Conservation (phyloP, 331 rosid genomes). For the Dryas integrifolia region DNA sequence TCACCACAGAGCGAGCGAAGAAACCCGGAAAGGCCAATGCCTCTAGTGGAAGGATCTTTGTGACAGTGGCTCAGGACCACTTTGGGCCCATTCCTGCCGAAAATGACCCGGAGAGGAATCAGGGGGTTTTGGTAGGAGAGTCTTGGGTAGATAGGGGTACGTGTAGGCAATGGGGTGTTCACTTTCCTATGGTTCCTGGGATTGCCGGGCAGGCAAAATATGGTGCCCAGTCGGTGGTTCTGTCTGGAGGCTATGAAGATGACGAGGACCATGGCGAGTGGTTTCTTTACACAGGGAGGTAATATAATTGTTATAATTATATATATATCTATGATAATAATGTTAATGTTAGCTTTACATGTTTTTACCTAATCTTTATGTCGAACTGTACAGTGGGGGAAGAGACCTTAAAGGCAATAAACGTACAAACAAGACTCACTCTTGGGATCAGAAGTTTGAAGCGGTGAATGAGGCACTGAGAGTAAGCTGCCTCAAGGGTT, state of each 20-base stretch:
- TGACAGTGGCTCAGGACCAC: neutral
- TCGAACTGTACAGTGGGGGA: neutral
- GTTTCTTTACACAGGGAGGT: neutral
- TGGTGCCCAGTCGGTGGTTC: neutral
- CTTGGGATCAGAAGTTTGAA: neutral
- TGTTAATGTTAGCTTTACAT: neutral
- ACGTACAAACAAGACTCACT: neutral
- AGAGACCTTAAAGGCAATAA: neutral
- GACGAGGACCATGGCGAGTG: conserved; percentile 18
- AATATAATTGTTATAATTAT: neutral
- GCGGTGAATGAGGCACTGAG: neutral
- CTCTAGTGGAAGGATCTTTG: neutral
- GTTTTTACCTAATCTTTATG: no score
- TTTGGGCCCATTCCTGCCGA: conserved; percentile 3
- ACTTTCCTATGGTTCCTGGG: neutral
- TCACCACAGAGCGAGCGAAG: neutral
- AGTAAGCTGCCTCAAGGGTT: neutral
- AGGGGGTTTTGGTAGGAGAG: neutral
- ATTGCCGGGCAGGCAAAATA: neutral
- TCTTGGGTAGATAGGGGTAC: neutral
- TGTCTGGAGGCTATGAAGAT: conserved; percentile 4
- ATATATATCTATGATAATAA: no score
- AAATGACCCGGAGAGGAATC: neutral
- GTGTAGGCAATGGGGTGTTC: neutral
- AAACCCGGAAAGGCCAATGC: neutral